Evolutionary conservation across 345 rosid genomes (phyloP).

Genomic region (Melastoma malabathricum): DNA sequence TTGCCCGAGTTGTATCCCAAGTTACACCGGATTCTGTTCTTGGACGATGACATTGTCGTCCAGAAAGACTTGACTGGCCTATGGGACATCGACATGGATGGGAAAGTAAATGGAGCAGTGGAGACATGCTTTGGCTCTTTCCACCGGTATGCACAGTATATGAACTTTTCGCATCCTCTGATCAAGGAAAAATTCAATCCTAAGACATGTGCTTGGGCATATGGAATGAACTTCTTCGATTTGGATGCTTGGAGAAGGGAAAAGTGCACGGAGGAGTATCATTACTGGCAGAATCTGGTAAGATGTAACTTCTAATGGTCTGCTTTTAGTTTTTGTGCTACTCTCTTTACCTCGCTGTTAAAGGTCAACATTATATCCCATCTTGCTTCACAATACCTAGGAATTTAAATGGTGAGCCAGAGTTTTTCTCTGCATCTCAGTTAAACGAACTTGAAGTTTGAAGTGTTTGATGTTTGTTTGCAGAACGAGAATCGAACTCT

Average conservation of each 20-base stretch:
- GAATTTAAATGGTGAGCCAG: no score
- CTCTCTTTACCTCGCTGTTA: no score
- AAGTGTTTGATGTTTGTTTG: conserved; percentile 10
- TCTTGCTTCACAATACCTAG: not conserved
- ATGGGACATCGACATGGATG: conserved; percentile 96
- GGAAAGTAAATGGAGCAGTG: conserved; percentile 93
- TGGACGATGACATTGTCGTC: conserved; percentile 94
- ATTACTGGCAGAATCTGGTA: conserved; percentile 97
- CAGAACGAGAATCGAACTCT: conserved; percentile 90
- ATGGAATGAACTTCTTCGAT: conserved; percentile 99
- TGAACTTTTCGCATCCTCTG: conserved; percentile 96
- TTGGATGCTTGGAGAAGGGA: conserved; percentile 98
- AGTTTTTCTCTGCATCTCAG: not conserved
- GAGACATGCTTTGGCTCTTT: conserved; percentile 98
- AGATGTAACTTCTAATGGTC: conserved; percentile 7
- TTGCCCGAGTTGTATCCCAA: conserved; percentile 93
- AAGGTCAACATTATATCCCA: not conserved
- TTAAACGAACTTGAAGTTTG: not conserved
- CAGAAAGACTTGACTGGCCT: conserved; percentile 91
- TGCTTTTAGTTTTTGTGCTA: not conserved
- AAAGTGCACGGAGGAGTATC: conserved; percentile 96
- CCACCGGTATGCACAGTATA: conserved; percentile 91
- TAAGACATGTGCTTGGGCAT: conserved; percentile 97
- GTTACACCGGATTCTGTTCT: conserved; percentile 70
- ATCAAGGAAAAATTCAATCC: conserved; percentile 91